These are phyloP conservation scores for Alternaria brassicae DNA, from an alignment of 2,329 filamentous ascomycete species.

Conservation along the genomic window DNA sequence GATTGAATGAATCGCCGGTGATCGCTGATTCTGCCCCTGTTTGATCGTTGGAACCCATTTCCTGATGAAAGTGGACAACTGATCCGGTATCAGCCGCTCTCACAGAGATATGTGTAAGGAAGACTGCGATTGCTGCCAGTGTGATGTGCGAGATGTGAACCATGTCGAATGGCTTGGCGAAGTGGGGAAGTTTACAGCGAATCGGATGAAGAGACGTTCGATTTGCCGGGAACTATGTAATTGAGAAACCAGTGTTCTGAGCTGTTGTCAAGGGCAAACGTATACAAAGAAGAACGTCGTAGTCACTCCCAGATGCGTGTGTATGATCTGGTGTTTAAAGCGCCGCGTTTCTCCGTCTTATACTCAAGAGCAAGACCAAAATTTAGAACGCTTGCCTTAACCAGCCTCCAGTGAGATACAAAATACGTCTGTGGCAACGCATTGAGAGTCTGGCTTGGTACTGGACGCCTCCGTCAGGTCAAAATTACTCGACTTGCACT, in stretches of 20 bases:
- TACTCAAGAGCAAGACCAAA: neutral
- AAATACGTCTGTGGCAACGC: neutral
- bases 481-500: neutral
- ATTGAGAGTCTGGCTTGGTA: neutral
- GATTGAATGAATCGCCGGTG: neutral
- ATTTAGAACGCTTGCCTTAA: neutral
- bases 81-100: neutral
- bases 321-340: neutral
- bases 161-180: conserved; percentile 3
- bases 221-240: neutral
- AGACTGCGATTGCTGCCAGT: neutral
- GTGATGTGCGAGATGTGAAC: neutral
- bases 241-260: neutral
- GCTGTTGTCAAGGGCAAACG: neutral
- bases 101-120: neutral
- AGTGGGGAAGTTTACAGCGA: neutral
- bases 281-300: neutral
- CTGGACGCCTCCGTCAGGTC: neutral
- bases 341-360: neutral
- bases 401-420: neutral
- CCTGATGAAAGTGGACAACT: neutral
- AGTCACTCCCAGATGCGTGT: neutral
- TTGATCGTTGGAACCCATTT: neutral
- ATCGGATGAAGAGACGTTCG: neutral
- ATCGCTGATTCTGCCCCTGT: neutral